Evolutionary conservation across 2,329 filamentous ascomycete species (phyloP), one percentile per base, ranked within the genome.

Genomic region (Chaetomiaceae sp.): DNA sequence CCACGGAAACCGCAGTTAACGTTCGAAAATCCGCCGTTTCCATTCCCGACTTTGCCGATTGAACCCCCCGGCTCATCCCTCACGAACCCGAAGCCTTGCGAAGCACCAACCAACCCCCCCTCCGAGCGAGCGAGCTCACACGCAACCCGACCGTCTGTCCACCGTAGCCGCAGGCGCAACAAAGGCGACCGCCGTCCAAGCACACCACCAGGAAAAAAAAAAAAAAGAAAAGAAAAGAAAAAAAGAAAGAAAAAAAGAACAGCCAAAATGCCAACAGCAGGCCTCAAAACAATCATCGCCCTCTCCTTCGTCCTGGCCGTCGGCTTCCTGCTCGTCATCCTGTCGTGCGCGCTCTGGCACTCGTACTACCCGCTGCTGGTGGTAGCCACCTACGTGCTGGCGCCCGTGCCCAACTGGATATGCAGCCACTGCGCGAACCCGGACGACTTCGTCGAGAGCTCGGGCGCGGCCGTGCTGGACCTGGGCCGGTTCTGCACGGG

Each of bases 281-380:
- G 94, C 70, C 85, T 99, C 67, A 97, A 96, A 77, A 99, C 94
- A 63, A 99, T 99, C 74, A 99, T 99, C 73, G 90, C 89, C 61
- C 88, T 99, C 64, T 97, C 94, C 69, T 99, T 99, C 75, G 94
- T 99, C 69, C 90, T 99, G 61, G 94, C 94, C 64, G 94, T 99
- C 66, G 94, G 94, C 65, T 99, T 99, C 76, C 89, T 99, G 65
- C 90, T 99, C 63, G 94, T 97, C 64, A 99, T 99, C 73, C 88
- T 99, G 65, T 96, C 91, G 59, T 95, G 91, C 69, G 94, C 94
- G 46, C 84, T 99, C 62, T 99, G 87, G 81, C 82, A 92, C 69
- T 89, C 90, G 73, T 99, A 95, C 82, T 89, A 94, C 65, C 90
- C 94, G 51, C 84, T 99, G 59, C 83, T 97, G 60, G 94, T 99